Evolutionary conservation across 2,329 filamentous ascomycete species (phyloP).

Genomic region (Paramyrothecium sp.): DNA sequence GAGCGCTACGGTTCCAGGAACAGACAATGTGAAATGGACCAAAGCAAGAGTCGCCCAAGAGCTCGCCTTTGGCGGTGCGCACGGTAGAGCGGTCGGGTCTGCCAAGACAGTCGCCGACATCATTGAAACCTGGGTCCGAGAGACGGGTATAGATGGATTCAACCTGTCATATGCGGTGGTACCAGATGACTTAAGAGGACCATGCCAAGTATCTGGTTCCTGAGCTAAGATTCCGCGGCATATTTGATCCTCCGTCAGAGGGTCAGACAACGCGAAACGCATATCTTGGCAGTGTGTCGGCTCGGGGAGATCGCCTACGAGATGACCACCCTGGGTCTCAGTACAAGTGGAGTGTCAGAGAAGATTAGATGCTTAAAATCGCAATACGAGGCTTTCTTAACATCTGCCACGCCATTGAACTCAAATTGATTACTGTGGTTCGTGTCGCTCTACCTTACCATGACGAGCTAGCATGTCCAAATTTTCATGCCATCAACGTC

Average conservation of each 20-base stretch:
- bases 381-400: too few species aligned
- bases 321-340: neutral
- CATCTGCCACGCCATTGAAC: too few species aligned
- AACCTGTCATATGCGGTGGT: conserved; percentile 12
- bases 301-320: neutral
- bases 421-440: too few species aligned
- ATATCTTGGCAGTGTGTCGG: neutral
- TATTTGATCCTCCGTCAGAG: neutral
- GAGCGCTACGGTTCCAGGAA: conserved; percentile 10
- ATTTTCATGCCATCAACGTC: too few species aligned
- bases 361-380: conserved; percentile 1
- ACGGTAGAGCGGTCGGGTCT: conserved; percentile 10
- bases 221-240: conserved; percentile 3
- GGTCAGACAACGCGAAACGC: neutral
- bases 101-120: conserved; percentile 13
- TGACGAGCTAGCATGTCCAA: too few species aligned
- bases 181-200: conserved; percentile 11
- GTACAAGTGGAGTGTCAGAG: neutral
- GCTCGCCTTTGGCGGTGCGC: conserved; percentile 44
- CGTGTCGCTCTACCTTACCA: too few species aligned
- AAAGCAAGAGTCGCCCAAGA: conserved; percentile 55
- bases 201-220: conserved; percentile 9
- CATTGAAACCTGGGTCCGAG: conserved; percentile 11
- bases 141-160: conserved; percentile 13
- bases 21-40: conserved; percentile 44